Conservation (phyloP, 345 rosid genomes). For the Geranium brycei region DNA sequence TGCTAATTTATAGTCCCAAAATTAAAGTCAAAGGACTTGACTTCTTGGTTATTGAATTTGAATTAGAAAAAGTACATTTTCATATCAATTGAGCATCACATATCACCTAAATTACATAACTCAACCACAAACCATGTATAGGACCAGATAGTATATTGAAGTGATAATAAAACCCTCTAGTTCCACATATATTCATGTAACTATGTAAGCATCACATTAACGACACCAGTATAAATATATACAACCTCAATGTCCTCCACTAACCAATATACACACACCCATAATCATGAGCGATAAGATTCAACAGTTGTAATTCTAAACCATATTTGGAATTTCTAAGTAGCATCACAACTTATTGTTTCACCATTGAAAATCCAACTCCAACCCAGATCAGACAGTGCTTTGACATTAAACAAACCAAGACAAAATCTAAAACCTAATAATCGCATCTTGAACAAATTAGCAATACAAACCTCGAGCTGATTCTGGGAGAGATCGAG, state of each 20-base stretch:
- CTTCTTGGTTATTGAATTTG: background rate
- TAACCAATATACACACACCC: too few relatives aligned
- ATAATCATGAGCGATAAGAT: background rate
- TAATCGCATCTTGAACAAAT: background rate
- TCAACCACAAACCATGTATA: background rate
- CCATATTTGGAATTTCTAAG: too few relatives aligned
- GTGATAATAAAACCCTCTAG: too few relatives aligned
- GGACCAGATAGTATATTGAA: background rate
- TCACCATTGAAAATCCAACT: background rate
- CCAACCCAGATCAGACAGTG: background rate
- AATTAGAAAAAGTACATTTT: background rate
- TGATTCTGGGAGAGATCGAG: conserved; percentile 64
- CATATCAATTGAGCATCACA: background rate
- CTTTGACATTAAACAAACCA: too few relatives aligned
- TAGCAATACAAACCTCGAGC: conserved; percentile 37
- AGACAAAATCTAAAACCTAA: background rate
- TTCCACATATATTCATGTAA: too few relatives aligned
- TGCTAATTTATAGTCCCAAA: background rate
- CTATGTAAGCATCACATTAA: too few relatives aligned
- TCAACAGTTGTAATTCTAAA: too few relatives aligned
- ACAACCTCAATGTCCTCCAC: too few relatives aligned
- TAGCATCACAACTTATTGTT: background rate
- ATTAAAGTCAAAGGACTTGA: background rate
- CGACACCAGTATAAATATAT: too few relatives aligned
- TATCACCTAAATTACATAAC: background rate